A percentile compares a stretch with the other conserved stretches of the same genome.
Evolutionary conservation across 192 early-diverging fungal genomes (phyloP).

Genomic region (Mortierella alpina): DNA sequence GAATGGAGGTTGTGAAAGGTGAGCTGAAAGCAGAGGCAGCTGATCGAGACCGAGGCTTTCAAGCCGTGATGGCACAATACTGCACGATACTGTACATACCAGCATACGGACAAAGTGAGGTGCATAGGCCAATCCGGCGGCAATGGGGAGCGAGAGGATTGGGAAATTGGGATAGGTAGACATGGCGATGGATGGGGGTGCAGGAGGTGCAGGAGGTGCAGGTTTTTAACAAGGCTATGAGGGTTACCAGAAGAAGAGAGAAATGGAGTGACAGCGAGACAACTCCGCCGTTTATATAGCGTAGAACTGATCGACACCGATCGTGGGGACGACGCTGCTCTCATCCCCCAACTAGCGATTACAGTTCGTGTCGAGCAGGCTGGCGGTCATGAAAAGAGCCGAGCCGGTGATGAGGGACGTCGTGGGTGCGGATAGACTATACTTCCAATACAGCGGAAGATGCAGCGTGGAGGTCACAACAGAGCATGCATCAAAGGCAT

Average conservation of each 20-base stretch:
- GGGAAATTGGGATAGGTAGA: slow-evolving; percentile 46
- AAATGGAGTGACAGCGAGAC: neutral
- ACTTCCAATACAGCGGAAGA: too few species aligned
- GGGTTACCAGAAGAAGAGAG: neutral
- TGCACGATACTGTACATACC: slow-evolving; percentile 3
- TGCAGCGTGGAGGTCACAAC: too few species aligned
- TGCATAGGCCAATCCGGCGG: slow-evolving; percentile 43
- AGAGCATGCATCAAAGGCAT: too few species aligned
- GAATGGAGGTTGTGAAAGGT: neutral
- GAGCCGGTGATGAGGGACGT: too few species aligned
- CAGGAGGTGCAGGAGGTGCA: neutral
- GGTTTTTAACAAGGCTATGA: neutral
- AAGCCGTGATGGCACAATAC: neutral
- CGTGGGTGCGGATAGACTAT: too few species aligned
- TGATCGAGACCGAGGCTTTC: too few species aligned
- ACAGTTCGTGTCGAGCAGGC: too few species aligned
- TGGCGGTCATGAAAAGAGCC: too few species aligned
- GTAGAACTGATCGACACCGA: neutral
- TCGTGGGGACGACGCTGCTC: too few species aligned
- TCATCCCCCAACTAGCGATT: too few species aligned
- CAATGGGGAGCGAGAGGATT: slow-evolving; percentile 37
- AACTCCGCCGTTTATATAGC: neutral
- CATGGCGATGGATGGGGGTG: neutral
- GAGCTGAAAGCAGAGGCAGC: too few species aligned
- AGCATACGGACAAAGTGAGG: slow-evolving; percentile 45